Percentiles rank a stretch among this genome's conserved stretches.
phyloP scores from a whole-genome alignment of 1,284 basidiomycete species.

The Malassezia sp. region DNA sequence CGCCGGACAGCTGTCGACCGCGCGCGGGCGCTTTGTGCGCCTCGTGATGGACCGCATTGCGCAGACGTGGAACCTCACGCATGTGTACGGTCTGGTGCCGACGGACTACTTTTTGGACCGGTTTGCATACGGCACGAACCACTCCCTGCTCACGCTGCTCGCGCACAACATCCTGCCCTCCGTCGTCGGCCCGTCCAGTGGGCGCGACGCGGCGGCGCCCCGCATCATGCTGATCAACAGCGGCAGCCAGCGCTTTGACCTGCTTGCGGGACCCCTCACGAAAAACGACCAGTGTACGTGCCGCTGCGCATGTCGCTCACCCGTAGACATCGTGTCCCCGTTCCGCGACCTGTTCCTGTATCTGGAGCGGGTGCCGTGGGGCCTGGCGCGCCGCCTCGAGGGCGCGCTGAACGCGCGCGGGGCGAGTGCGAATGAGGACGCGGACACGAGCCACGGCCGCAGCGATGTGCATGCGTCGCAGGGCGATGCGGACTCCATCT shows the following conservation, averaged over 20 bases:
- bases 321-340: slow-evolving; percentile 36
- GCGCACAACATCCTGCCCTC: slow-evolving; percentile 32
- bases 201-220: slow-evolving; percentile 18
- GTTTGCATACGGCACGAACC: slow-evolving; percentile 22
- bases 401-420: slow-evolving; percentile 23
- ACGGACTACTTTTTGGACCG: slow-evolving; percentile 43
- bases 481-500: slow-evolving; percentile 22
- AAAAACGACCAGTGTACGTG: slow-evolving; percentile 34
- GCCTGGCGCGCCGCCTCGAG: slow-evolving; percentile 26
- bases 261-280: slow-evolving; percentile 35
- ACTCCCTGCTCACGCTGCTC: slow-evolving; percentile 33
- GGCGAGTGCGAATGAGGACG: slow-evolving; percentile 21
- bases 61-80: slow-evolving; percentile 32
- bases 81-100: slow-evolving; percentile 35
- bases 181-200: slow-evolving; percentile 34
- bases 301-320: not conserved
- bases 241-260: slow-evolving; percentile 40
- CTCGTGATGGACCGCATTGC: slow-evolving; percentile 35
- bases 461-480: too few species aligned
- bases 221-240: slow-evolving; percentile 41
- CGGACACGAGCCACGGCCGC: slow-evolving; percentile 19
- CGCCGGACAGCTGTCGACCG: slow-evolving; percentile 28
- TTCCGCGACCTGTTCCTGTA: slow-evolving; percentile 40
- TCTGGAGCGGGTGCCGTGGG: slow-evolving; percentile 33
- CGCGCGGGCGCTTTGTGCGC: slow-evolving; percentile 30